Base-by-base conservation (phyloP, 2,329 filamentous ascomycete genomes). In the Exophiala sideris region DNA sequence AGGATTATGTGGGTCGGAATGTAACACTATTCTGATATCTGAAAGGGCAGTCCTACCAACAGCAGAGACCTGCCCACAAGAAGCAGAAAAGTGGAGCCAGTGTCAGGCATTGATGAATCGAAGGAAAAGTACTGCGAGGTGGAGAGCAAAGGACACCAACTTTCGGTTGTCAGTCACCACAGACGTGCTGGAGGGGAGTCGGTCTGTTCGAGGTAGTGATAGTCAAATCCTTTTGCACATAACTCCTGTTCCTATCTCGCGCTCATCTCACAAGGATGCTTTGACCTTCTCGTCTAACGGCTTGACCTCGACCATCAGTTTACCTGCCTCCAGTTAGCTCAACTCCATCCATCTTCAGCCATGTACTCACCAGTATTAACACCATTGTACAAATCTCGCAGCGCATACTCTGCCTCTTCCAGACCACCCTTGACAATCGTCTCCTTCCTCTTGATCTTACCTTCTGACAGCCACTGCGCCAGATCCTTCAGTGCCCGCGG, bases 391-490 rank as follows among this genome's bases (percentile, higher is more conserved):
- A 91, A 70, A 56, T 82, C 78, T 10, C 82, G 69, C 49, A 91
- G 74, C 0, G 79, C 84, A 60, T 81, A 71, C 52, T 88, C 84
- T 1, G 86, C 85, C 34, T 76, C 77, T 54, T 74, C 72, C 10
- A 91, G 70, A 0, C 87, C 87, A n/a, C 87, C 87, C 62, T 79
- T 79, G 57, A 90, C 70, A 53, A 91, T 79, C 2, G 84, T 85
- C 70, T 90, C 86, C 67, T 85, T 84, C 53, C 83, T 73, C 78
- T 88, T 83, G 59, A 91, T 70, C 72, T 85, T 88, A 46, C 88
- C 88, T 66, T 89, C 82, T 1, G 74, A 73, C n/a, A 89, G 67
- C 87, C 87, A 91, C 59, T 80, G 69, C 1, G 78, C 78, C 11
- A 91, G 72, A 62, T 89, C 77, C 65, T 79, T 73, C 61, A 79